Evolutionary conservation across 139 green algal genomes (phyloP), one percentile per base, ranked within the genome.

Genomic region (Chlorella sorokiniana): DNA sequence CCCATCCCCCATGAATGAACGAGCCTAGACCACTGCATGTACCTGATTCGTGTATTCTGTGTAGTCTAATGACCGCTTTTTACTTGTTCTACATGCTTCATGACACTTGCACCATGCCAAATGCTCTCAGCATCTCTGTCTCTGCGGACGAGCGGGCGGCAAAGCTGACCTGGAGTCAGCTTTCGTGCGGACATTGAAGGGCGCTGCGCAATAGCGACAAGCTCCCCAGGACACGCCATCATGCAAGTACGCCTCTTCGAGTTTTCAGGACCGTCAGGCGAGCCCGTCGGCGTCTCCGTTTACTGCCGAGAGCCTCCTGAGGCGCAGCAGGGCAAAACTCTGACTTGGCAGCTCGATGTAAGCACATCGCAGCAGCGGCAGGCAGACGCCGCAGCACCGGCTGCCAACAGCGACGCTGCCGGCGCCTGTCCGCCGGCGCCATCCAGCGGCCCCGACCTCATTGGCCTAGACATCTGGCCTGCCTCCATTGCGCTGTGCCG

Each of bases 401-500:
- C n/a, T n/a, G 33, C 22, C 71, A 44, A 22, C 18, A 22, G 11
- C 23, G 44, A 41, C 44, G 44, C 42, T 42, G 69, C 69, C 69
- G 69, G n/a, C n/a, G n/a, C n/a, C 31, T 42, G 31, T 42, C 23
- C 14, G 2, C 41, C 41, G 4, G 37, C 64, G 10, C 64, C 64
- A 5, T 11, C n/a, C 44, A 29, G 4, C 1, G 44, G 38, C 44
- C 75, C 75, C 0, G 79, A 84, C 41, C 38, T 84, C 52, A 70
- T 84, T 14, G 79, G 79, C 4, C 69, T 84, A 2, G 79, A 84
- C 56, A 40, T 84, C 40, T 84, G 79, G 79, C 79, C 79, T n/a
- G 79, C 69, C 5, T 71, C 79, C 42, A 40, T 84, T 1, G 69
- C 79, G 11, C 79, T 84, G 22, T 72, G 79, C n/a, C 40, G 54